Conservation (phyloP, 2,329 filamentous ascomycete genomes). For the Epichloe sylvatica region DNA sequence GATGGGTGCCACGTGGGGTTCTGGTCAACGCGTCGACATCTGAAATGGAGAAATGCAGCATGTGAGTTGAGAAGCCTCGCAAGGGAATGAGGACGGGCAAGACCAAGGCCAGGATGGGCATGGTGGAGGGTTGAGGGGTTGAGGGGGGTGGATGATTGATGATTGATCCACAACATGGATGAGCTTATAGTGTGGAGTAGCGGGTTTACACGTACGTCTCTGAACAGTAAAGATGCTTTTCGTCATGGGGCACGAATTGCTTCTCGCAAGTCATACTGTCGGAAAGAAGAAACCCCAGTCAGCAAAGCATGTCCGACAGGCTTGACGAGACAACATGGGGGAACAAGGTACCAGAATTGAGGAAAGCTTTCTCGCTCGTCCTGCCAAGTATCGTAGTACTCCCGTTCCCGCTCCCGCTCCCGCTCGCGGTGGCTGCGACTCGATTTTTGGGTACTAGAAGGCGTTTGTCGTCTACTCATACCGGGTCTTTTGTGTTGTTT, state of each 20-base stretch:
- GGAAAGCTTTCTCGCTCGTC: constrained; percentile 51
- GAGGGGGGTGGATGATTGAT: too few relatives aligned
- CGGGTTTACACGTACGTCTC: constrained; percentile 35
- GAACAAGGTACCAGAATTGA: constrained; percentile 44
- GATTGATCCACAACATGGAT: background rate
- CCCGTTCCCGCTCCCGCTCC: constrained; percentile 30
- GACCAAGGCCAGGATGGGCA: too few relatives aligned
- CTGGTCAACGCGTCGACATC: constrained; percentile 42
- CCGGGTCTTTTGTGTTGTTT: constrained; percentile 35
- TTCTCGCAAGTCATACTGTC: constrained; percentile 53
- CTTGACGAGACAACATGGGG: too few relatives aligned
- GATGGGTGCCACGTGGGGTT: constrained; percentile 20
- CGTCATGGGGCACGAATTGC: constrained; percentile 46
- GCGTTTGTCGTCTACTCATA: constrained; percentile 30
- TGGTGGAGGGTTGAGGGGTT: too few relatives aligned
- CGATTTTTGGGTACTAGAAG: constrained; percentile 29
- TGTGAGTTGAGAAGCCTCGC: too few relatives aligned
- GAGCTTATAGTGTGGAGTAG: background rate
- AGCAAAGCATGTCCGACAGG: background rate
- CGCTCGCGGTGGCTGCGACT: constrained; percentile 37
- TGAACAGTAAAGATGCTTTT: constrained; percentile 47
- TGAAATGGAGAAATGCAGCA: constrained; percentile 11
- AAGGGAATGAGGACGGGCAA: too few relatives aligned
- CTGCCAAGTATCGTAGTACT: constrained; percentile 33
- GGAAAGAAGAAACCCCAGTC: background rate